Percentiles rank a stretch among this genome's conserved stretches.
These are phyloP conservation scores for Avena insularis DNA, from an alignment of 176 grass and related monocot species.

Conservation along the genomic window DNA sequence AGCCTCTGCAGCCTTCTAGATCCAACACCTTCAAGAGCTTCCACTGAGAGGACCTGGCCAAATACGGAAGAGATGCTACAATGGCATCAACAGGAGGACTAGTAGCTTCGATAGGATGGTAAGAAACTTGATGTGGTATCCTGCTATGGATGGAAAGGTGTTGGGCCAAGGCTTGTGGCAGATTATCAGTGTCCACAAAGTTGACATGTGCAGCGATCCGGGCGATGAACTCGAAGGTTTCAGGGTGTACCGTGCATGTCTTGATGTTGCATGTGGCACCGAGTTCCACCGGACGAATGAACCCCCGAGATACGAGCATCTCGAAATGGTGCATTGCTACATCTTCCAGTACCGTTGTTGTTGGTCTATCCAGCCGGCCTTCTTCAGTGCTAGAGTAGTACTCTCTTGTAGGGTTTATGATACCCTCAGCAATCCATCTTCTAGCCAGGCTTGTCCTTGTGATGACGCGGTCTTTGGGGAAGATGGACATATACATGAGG, in stretches of 20 bases:
- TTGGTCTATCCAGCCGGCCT: too few relatives aligned
- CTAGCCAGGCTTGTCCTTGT: too few relatives aligned
- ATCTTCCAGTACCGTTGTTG: not conserved
- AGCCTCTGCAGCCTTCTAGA: conserved; percentile 21
- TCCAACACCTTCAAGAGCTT: conserved; percentile 35
- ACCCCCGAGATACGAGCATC: not conserved
- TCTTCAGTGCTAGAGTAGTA: too few relatives aligned
- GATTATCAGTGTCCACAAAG: not conserved
- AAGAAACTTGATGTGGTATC: not conserved
- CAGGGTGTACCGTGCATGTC: not conserved
- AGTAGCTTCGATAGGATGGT: not conserved
- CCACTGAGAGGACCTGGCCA: not conserved
- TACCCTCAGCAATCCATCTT: too few relatives aligned
- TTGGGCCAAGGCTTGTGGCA: not conserved
- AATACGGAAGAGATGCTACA: not conserved
- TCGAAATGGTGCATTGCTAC: not conserved
- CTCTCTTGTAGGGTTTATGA: too few relatives aligned
- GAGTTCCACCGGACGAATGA: not conserved
- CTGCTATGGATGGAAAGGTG: conserved; percentile 6
- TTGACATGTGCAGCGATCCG: not conserved
- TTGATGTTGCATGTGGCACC: not conserved
- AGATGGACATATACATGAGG: too few relatives aligned
- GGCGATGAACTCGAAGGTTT: not conserved
- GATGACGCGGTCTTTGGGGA: too few relatives aligned
- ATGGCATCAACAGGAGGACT: not conserved